Evolutionary conservation across 805 yeast genomes (phyloP).

Genomic region (Kluyveromyces wickerhamii): DNA sequence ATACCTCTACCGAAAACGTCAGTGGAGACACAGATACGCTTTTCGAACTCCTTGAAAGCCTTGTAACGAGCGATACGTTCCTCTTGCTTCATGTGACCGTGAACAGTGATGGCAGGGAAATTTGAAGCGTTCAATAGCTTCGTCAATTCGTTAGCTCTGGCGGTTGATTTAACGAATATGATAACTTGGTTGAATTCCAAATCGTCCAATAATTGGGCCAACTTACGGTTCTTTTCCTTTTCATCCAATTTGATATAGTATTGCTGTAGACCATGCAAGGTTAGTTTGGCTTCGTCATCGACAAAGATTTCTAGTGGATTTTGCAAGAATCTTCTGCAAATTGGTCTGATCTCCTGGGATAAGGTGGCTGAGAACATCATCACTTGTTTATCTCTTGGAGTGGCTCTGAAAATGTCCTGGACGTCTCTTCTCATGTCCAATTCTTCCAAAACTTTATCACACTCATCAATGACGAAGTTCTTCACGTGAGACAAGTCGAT

Average conservation of each 20-base stretch:
- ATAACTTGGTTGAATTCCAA: conserved; percentile 97
- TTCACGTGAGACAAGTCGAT: conserved; percentile 83
- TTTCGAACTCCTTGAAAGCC: conserved; percentile 94
- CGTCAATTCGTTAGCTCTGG: conserved; percentile 88
- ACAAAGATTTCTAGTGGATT: conserved; percentile 95
- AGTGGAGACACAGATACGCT: conserved; percentile 96
- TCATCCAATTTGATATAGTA: conserved; percentile 85
- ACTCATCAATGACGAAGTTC: conserved; percentile 94
- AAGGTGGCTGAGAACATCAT: conserved; percentile 99
- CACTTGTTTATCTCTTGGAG: conserved; percentile 97
- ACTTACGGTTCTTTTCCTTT: conserved; percentile 85
- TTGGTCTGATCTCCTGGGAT: conserved; percentile 88
- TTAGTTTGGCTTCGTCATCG: conserved; percentile 94
- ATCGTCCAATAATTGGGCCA: conserved; percentile 86
- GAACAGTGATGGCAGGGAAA: conserved; percentile 96
- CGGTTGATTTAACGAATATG: conserved; percentile 85
- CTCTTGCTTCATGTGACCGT: conserved; percentile 91
- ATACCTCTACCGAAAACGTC: conserved; percentile 99
- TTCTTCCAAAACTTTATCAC: conserved; percentile 93
- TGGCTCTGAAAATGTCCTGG: conserved; percentile 93
- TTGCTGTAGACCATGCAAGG: conserved; percentile 97
- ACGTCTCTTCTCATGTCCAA: conserved; percentile 96
- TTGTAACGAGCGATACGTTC: conserved; percentile 97
- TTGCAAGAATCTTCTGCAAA: conserved; percentile 97
- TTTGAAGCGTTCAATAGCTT: conserved; percentile 81